A percentile compares a stretch with the other conserved stretches of the same genome.
Conservation (phyloP, 768 basidiomycete species). For the Sarcodon sp. region DNA sequence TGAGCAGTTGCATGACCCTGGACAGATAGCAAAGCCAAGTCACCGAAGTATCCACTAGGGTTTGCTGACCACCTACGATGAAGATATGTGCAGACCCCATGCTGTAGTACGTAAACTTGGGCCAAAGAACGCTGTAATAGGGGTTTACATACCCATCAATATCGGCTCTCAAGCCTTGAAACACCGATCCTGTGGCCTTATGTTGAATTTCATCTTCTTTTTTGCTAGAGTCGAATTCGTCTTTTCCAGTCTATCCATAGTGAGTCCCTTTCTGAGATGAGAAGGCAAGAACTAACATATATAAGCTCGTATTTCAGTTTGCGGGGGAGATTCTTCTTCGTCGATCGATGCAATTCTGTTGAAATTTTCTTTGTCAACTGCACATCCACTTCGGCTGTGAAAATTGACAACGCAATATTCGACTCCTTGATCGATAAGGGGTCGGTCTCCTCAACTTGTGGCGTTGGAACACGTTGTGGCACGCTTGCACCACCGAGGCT, state of each 20-base stretch:
- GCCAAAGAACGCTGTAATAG: background rate
- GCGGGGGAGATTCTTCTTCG: conserved; percentile 86
- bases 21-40: conserved; percentile 1
- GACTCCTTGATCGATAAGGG: conserved; percentile 29
- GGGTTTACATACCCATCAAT: conserved; percentile 55
- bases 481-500: conserved; percentile 15
- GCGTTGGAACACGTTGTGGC: conserved; percentile 18
- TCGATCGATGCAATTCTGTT: conserved; percentile 73
- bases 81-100: conserved; percentile 67
- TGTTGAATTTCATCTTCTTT: conserved; percentile 51
- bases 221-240: conserved; percentile 63
- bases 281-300: conserved; percentile 38
- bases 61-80: conserved; percentile 38
- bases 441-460: conserved; percentile 15
- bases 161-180: conserved; percentile 79
- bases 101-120: conserved; percentile 19
- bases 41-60: background rate
- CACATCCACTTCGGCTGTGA: conserved; percentile 54
- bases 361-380: conserved; percentile 51
- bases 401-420: conserved; percentile 49
- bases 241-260: conserved; percentile 55
- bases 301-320: conserved; percentile 73
- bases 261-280: background rate
- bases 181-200: conserved; percentile 64
- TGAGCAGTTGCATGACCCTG: conserved; percentile 87